Percentiles rank a stretch among this genome's conserved stretches.
phyloP scores from a whole-genome alignment of 1,284 basidiomycete genomes.

The Agaricales sp. region DNA sequence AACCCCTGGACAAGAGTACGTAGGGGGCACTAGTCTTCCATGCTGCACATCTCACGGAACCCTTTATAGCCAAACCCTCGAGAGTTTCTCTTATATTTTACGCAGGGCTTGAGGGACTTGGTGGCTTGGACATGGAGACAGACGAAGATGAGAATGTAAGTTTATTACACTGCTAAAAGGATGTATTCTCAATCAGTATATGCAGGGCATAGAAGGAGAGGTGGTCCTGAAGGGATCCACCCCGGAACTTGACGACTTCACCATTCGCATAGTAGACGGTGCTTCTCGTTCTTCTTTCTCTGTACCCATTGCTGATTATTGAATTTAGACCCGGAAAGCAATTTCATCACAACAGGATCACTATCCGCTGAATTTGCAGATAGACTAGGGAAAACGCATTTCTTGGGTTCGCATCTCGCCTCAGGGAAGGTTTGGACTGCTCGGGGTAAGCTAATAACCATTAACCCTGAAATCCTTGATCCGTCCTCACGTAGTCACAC shows the following conservation, averaged over 20 bases:
- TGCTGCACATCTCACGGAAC: not conserved
- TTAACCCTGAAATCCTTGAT: slow-evolving; percentile 3
- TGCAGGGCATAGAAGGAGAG: slow-evolving; percentile 62
- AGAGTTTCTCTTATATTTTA: slow-evolving; percentile 78
- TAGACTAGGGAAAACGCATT: slow-evolving; percentile 65
- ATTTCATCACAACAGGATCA: slow-evolving; percentile 36
- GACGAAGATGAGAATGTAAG: slow-evolving; percentile 64
- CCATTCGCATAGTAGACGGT: slow-evolving; percentile 76
- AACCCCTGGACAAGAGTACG: slow-evolving; percentile 62
- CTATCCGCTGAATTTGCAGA: slow-evolving; percentile 53
- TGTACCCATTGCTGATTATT: slow-evolving; percentile 4
- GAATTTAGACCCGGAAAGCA: slow-evolving; percentile 47
- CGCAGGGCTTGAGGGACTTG: slow-evolving; percentile 77
- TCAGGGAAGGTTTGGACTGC: slow-evolving; percentile 75
- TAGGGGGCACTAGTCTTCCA: slow-evolving; percentile 5
- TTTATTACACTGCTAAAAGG: slow-evolving; percentile 4
- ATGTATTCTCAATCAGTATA: slow-evolving; percentile 6
- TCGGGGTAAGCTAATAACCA: slow-evolving; percentile 41
- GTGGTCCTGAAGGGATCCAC: slow-evolving; percentile 64
- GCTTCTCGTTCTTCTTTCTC: slow-evolving; percentile 11
- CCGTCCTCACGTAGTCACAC: too few relatives aligned
- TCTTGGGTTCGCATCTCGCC: slow-evolving; percentile 53
- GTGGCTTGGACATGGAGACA: slow-evolving; percentile 70
- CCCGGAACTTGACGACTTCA: slow-evolving; percentile 74
- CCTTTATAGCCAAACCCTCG: slow-evolving; percentile 35